Evolutionary conservation across 192 early-diverging fungal genomes (phyloP).

Genomic region (Umbelopsis vinacea): DNA sequence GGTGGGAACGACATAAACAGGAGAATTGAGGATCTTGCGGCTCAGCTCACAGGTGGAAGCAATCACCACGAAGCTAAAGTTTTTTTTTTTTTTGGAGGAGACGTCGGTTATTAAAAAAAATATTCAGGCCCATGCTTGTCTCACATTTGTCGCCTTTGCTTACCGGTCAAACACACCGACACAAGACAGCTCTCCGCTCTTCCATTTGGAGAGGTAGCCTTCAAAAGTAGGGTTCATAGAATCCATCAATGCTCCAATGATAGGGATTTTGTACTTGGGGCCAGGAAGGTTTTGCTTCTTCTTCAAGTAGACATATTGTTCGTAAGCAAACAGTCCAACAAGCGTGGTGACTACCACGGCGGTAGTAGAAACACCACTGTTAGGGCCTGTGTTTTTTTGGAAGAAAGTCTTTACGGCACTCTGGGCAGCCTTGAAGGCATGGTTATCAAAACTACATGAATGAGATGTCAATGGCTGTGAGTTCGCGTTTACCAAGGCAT

Average conservation of each 20-base stretch:
- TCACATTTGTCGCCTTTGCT: constrained; percentile 22
- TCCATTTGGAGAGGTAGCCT: constrained; percentile 51
- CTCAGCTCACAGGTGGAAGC: constrained; percentile 48
- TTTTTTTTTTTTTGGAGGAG: too few relatives aligned
- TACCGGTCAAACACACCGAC: constrained; percentile 50
- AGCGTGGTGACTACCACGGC: constrained; percentile 32
- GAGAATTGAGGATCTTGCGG: constrained; percentile 48
- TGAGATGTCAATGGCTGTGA: neutral
- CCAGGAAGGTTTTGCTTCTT: constrained; percentile 46
- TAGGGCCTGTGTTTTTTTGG: constrained; percentile 22
- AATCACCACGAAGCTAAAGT: constrained; percentile 48
- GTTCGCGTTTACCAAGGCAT: neutral
- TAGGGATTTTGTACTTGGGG: constrained; percentile 41
- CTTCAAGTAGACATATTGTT: constrained; percentile 42
- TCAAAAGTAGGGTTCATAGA: constrained; percentile 50
- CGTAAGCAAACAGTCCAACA: constrained; percentile 41
- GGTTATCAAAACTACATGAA: constrained; percentile 33
- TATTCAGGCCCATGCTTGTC: constrained; percentile 14
- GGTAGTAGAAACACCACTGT: constrained; percentile 34
- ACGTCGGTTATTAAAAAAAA: constrained; percentile 4
- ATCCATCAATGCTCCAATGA: constrained; percentile 48
- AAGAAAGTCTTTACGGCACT: constrained; percentile 36
- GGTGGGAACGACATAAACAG: constrained; percentile 39
- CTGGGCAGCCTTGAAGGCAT: constrained; percentile 33
- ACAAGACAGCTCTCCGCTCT: constrained; percentile 46